Base-by-base conservation (phyloP, 2,329 filamentous ascomycete species). In the Calonectria pauciramosa region DNA sequence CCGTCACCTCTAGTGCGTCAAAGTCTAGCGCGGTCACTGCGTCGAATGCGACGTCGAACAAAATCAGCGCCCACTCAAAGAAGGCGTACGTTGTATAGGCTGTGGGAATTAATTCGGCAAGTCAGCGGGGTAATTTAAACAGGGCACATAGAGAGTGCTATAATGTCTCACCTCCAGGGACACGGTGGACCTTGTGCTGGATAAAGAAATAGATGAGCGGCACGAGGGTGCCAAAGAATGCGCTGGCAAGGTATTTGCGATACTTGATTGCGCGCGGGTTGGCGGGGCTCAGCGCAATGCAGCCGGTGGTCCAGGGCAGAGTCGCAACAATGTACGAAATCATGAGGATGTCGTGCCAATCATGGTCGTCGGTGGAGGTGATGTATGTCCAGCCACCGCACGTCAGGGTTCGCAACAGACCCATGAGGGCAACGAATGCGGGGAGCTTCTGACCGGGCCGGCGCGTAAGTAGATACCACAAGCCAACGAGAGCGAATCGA, bases 271-370 rank as follows among this genome's bases (percentile, higher is more conserved):
- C 95, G 76, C 88, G 91, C 16, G 93, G 90, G 83, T 98, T 98
- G 71, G 93, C 92, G 14, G 96, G 96, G 85, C 96, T 98, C 67
- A 99, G 87, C 7, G 94, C 92, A 75, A 99, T 91, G 85, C 96
- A 98, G 64, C 97, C 97, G 63, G 95, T 85, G 2, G 96, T 99
- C 97, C 97, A 99, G 2, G 97, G 97, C 69, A 99, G 89, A 3
- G 97, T 99, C 41, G 95, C 94, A 59, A 99, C 93, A 71, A 99
- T 89, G 85, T 99, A 99, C 18, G 96, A 97, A 80, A 99, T 98
- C 97, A 99, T 99, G 85, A 99, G 96, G 76, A 99, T 96, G 83
- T 99, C 97, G 85, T 99, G 97, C 96, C 96, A 99, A 86, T 98
- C 93, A 85, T 99, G 97, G 84, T 99, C 95, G 84, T 99, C 97